A percentile compares a stretch with the other conserved stretches of the same genome.
Conservation (phyloP, 2,329 filamentous ascomycete genomes). For the Pezizomycotina sp. region DNA sequence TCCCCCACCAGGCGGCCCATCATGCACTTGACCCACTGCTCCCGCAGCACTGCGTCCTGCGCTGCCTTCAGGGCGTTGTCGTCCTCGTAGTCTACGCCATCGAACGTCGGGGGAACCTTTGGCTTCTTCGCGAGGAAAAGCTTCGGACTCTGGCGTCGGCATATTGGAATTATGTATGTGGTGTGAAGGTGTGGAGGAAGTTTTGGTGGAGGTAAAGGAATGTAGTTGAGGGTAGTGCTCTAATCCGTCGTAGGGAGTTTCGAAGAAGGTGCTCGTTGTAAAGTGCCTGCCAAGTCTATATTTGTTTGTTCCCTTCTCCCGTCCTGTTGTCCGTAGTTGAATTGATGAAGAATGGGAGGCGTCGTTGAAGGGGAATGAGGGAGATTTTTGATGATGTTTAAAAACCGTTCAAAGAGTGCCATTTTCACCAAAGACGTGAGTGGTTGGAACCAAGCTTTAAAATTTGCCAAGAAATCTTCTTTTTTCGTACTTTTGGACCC, state of each 20-base stretch:
- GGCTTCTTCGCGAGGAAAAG: constrained; percentile 75
- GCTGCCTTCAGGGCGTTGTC: constrained; percentile 64
- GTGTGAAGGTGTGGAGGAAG: constrained; percentile 3
- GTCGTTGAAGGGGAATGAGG: no score
- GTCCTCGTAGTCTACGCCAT: constrained; percentile 75
- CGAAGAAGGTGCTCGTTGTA: no score
- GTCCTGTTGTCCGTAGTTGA: no score
- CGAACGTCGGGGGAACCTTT: constrained; percentile 63
- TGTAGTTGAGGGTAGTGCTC: constrained; percentile 67
- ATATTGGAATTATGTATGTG: constrained; percentile 33
- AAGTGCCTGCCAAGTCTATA: no score
- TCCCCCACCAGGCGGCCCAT: constrained; percentile 75
- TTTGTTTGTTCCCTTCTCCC: no score
- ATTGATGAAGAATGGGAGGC: no score
- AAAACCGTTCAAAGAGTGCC: no score
- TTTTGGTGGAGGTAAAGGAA: constrained; percentile 38
- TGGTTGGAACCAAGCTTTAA: no score
- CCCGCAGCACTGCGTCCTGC: constrained; percentile 64
- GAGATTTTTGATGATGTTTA: no score
- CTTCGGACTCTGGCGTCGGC: constrained; percentile 68
- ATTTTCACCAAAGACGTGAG: no score
- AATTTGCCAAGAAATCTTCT: no score
- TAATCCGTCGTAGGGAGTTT: constrained; percentile 77
- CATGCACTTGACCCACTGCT: constrained; percentile 83
- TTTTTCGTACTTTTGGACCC: no score